These are phyloP conservation scores for Tuber microsphaerosporum DNA, from an alignment of 495 filamentous ascomycete species.

Conservation along the genomic window DNA sequence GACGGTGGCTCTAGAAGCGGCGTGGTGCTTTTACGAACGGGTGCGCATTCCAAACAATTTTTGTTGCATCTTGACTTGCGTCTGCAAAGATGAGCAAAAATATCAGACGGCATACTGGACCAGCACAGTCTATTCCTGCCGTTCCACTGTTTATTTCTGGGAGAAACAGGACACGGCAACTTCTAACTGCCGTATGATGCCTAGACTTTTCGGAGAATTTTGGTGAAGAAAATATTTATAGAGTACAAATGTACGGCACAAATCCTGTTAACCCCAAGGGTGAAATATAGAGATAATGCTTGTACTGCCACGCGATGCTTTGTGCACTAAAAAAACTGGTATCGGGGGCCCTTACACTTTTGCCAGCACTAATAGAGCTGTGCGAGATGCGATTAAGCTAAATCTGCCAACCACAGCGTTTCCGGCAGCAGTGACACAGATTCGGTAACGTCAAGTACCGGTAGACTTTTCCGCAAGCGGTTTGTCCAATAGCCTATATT, in stretches of 20 bases:
- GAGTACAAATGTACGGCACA: not conserved
- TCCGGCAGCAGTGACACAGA: not conserved
- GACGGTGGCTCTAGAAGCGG: not conserved
- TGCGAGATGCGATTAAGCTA: not conserved
- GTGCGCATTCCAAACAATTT: not conserved
- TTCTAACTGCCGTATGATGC: not conserved
- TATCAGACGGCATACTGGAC: not conserved
- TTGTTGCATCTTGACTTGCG: not conserved
- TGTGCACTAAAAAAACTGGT: not conserved
- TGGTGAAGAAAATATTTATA: not conserved
- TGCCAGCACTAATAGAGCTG: not conserved
- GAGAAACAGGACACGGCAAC: not conserved
- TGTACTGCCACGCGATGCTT: not conserved
- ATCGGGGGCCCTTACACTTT: not conserved
- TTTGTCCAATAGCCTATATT: not conserved
- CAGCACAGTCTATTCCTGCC: not conserved
- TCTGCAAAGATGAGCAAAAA: not conserved
- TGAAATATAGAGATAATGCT: not conserved
- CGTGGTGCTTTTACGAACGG: not conserved
- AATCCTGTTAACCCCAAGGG: not conserved
- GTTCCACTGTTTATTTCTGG: not conserved
- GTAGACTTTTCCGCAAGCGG: not conserved
- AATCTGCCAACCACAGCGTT: not conserved
- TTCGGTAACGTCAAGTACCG: not conserved
- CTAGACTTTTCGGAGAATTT: not conserved